These are phyloP conservation scores for Moelleriella libera DNA, from an alignment of 2,329 filamentous ascomycete species.

Conservation along the genomic window DNA sequence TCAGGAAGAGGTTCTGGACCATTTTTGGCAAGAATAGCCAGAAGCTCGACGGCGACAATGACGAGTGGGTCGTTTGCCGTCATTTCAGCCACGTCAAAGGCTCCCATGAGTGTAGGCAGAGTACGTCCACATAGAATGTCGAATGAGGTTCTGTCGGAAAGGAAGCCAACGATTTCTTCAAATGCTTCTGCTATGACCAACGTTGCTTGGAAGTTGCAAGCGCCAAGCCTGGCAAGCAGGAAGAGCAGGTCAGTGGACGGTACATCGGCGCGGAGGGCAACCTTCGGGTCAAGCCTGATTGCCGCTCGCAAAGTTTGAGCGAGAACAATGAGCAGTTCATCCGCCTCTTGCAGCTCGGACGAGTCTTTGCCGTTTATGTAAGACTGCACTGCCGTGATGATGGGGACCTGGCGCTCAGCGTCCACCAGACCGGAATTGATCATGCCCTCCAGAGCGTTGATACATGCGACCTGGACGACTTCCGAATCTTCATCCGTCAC, in stretches of 20 bases:
- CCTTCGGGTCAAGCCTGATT: constrained; percentile 63
- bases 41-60: constrained; percentile 74
- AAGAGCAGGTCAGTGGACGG: constrained; percentile 76
- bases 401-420: constrained; percentile 41
- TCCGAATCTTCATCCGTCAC: constrained; percentile 67
- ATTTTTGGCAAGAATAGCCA: constrained; percentile 68
- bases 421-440: constrained; percentile 37
- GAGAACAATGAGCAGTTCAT: constrained; percentile 82
- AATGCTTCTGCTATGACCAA: constrained; percentile 83
- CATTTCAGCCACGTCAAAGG: constrained; percentile 76
- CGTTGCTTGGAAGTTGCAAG: constrained; percentile 80
- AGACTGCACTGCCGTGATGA: constrained; percentile 49
- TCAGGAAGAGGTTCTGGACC: constrained; percentile 73
- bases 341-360: constrained; percentile 70
- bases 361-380: constrained; percentile 74
- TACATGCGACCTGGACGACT: constrained; percentile 81
- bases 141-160: constrained; percentile 58
- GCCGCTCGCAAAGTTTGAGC: constrained; percentile 75
- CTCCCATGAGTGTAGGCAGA: constrained; percentile 72
- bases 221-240: constrained; percentile 74
- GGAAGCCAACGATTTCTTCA: constrained; percentile 64
- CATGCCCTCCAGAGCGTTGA: constrained; percentile 67
- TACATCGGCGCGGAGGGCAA: constrained; percentile 58
- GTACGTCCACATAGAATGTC: constrained; percentile 71
- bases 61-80: constrained; percentile 76